A percentile compares a stretch with the other conserved stretches of the same genome.
These are phyloP conservation scores for Ascochyta fabae DNA, from an alignment of 2,329 filamentous ascomycete genomes.

Conservation along the genomic window DNA sequence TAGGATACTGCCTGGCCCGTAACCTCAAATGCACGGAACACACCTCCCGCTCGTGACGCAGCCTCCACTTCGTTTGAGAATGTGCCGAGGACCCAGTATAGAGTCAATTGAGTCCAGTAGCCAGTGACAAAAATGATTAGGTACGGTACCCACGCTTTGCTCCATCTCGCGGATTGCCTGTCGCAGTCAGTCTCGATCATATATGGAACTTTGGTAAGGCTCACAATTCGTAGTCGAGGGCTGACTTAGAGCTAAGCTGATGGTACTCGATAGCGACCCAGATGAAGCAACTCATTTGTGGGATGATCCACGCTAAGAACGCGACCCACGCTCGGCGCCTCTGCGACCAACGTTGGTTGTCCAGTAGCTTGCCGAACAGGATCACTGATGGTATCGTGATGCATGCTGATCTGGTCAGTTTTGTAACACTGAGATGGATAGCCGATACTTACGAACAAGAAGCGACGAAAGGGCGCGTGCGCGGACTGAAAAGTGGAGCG, in stretches of 20 bases:
- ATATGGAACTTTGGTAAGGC: too few relatives aligned
- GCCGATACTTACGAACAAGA: slow-evolving; percentile 10
- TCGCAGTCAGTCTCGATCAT: too few relatives aligned
- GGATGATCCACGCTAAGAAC: slow-evolving; percentile 7
- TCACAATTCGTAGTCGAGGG: slow-evolving; percentile 4
- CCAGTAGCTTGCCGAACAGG: slow-evolving; percentile 15
- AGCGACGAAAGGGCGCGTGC: slow-evolving; percentile 18
- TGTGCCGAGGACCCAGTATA: too few relatives aligned
- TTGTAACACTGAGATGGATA: not conserved
- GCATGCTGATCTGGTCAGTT: not conserved
- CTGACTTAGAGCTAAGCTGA: slow-evolving; percentile 2
- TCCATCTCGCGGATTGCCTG: too few relatives aligned
- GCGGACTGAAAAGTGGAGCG: slow-evolving; percentile 19
- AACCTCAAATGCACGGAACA: slow-evolving; percentile 17
- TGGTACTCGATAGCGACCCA: slow-evolving; percentile 17
- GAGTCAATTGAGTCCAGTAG: too few relatives aligned
- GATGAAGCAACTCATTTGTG: slow-evolving; percentile 14
- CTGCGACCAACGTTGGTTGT: slow-evolving; percentile 8
- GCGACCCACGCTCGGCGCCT: slow-evolving; percentile 14
- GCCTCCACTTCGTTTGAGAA: too few relatives aligned
- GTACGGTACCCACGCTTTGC: too few relatives aligned
- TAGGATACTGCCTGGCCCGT: slow-evolving; percentile 19
- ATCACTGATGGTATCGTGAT: slow-evolving; percentile 13
- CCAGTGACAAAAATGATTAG: too few relatives aligned
- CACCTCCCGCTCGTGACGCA: too few relatives aligned